phyloP scores from a whole-genome alignment of 2,329 filamentous ascomycete species.

The Epichloe elymi region DNA sequence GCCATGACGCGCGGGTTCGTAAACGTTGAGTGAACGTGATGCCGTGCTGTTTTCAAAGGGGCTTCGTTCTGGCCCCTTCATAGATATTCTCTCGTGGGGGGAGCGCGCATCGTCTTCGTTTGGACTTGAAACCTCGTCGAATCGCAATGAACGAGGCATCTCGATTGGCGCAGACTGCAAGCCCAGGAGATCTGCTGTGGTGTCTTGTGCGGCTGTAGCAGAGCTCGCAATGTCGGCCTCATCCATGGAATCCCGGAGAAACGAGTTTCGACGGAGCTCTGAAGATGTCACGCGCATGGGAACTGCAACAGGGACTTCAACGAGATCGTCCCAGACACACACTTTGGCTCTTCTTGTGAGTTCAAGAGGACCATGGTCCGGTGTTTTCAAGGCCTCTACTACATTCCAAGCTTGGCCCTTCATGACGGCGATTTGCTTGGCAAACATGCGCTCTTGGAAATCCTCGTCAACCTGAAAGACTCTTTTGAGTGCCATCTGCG shows the following conservation, averaged over 20 bases:
- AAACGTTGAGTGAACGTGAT: constrained; percentile 27
- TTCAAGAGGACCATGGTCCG: constrained; percentile 86
- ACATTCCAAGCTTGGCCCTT: constrained; percentile 99
- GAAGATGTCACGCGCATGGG: constrained; percentile 74
- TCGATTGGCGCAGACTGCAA: constrained; percentile 48
- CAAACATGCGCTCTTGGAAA: constrained; percentile 98
- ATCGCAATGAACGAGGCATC: constrained; percentile 62
- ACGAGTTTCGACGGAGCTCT: constrained; percentile 61
- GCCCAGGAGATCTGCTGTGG: constrained; percentile 56
- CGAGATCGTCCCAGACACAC: constrained; percentile 95
- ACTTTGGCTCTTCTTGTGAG: constrained; percentile 82
- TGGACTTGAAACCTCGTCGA: constrained; percentile 45
- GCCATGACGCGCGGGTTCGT: constrained; percentile 31
- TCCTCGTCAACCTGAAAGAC: constrained; percentile 89
- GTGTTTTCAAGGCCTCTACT: constrained; percentile 86
- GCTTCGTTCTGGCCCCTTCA: constrained; percentile 10
- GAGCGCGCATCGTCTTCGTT: constrained; percentile 28
- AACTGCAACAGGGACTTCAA: constrained; percentile 89
- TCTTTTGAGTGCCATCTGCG: constrained; percentile 69
- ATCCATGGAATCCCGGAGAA: constrained; percentile 40
- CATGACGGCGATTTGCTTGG: constrained; percentile 96
- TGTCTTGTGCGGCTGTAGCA: constrained; percentile 17
- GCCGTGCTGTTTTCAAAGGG: constrained; percentile 22
- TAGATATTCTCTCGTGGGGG: constrained; percentile 17
- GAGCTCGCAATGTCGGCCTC: constrained; percentile 74